Percentiles rank a stretch among this genome's conserved stretches.
phyloP scores from a whole-genome alignment of 2,329 filamentous ascomycete species.

The Paramyrothecium roridum region DNA sequence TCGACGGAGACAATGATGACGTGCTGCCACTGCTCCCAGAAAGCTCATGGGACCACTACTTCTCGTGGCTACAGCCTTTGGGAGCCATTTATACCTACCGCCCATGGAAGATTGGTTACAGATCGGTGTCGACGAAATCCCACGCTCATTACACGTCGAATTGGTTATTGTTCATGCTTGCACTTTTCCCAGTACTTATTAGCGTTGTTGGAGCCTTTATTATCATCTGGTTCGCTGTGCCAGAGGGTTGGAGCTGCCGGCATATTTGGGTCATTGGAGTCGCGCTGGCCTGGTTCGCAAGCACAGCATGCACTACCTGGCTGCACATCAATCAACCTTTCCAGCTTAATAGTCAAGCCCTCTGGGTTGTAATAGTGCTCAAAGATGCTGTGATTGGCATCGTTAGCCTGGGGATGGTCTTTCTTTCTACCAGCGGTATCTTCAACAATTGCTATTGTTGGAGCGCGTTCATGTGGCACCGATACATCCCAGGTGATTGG shows the following conservation, averaged over 20 bases:
- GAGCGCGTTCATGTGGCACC: neutral
- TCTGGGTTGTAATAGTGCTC: neutral
- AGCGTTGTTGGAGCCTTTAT: neutral
- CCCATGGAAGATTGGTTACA: neutral
- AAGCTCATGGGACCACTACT: neutral
- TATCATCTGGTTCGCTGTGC: neutral
- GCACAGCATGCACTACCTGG: neutral
- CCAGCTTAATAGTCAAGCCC: neutral
- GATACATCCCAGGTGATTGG: neutral
- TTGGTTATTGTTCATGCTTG: neutral
- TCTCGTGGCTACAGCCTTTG: neutral
- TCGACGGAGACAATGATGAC: neutral
- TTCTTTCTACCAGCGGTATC: neutral
- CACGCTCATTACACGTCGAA: neutral
- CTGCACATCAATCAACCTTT: neutral
- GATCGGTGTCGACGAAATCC: neutral
- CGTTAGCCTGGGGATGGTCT: neutral
- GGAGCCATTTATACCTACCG: slow-evolving; percentile 1
- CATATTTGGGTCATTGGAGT: neutral
- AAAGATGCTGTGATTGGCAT: neutral
- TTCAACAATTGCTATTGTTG: slow-evolving; percentile 3
- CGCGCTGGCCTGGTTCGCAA: neutral
- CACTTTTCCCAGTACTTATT: neutral
- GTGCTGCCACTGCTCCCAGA: neutral
- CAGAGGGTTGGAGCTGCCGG: neutral